Evolutionary conservation across 1,284 basidiomycete species (phyloP), one percentile per base, ranked within the genome.

Genomic region (Ganoderma multipileum): DNA sequence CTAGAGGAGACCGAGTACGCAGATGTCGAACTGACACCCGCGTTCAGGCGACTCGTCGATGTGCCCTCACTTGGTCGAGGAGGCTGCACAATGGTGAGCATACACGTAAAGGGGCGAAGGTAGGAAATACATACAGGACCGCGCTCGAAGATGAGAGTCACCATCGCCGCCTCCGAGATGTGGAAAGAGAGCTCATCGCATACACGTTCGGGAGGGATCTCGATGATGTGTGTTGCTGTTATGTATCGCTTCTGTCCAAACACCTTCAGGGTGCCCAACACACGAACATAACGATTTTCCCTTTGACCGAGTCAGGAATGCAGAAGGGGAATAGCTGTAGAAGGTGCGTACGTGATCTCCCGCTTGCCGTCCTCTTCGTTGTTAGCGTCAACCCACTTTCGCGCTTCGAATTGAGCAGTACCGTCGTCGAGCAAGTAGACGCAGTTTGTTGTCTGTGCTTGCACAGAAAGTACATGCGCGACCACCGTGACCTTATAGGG

Each of bases 341-440:
- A 44, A 42, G 28, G 54, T 57, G 65, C 78, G 66, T 74, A 88
- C 87, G 83, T 83, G 68, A 89, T 87, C 70, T 83, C 83, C 72
- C 79, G 82, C 65, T 82, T 80, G 20, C 82, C 83, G 2, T 84
- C 83, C 39, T 85, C 82, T 30, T 91, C 89, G 39, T 83, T 84
- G 55, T 89, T 73, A 14, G 73, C 85, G 76, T 97, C 95, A 9
- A 92, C 84, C 97, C 97, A 99, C 74, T 93, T 90, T 44, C 96
- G 89, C 30, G 92, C 95, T 76, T 98, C 95, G 39, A 98, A 90
- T 68, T 86, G 85, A 3, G 95, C 97, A 1, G 95, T 95, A 4
- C 96, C 96, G 78, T 99, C 97, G 72, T 97, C 94, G 11, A 99
- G 82, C 71, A 84, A 82, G 79, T 95, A 97, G 28, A 90, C 88